A percentile compares a stretch with the other conserved stretches of the same genome.
Conservation (phyloP, 441 rosid genomes). For the Eutrema salsugineum region DNA sequence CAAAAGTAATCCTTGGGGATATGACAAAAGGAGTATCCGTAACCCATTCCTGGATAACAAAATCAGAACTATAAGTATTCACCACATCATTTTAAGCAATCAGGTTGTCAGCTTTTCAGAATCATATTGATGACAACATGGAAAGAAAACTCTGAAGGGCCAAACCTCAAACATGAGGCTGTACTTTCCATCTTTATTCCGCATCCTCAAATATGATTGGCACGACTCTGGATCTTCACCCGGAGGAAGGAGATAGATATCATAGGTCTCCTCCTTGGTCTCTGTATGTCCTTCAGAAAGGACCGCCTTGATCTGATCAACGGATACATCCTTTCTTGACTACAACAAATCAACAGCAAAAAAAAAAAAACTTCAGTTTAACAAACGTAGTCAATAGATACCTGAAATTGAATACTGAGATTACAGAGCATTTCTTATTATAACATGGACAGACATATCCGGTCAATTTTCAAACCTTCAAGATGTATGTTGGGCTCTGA, state of each 20-base stretch:
- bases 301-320: constrained; percentile 68
- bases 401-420: not conserved
- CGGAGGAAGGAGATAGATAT: constrained; percentile 96
- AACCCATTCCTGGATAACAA: constrained; percentile 81
- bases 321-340: constrained; percentile 70
- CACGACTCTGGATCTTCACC: constrained; percentile 99
- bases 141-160: constrained; percentile 10
- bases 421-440: not conserved
- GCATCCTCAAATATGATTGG: constrained; percentile 96
- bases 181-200: constrained; percentile 97
- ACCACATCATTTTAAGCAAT: constrained; percentile 1
- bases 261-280: constrained; percentile 83
- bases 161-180: constrained; percentile 99
- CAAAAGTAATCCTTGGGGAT: constrained; percentile 97
- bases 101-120: not conserved
- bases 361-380: not conserved
- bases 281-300: constrained; percentile 66
- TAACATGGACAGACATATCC: not conserved
- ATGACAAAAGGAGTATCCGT: constrained; percentile 93
- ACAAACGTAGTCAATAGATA: not conserved
- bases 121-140: not conserved
- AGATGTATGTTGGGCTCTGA: constrained; percentile 92
- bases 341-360: constrained; percentile 31
- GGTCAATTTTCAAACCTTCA: constrained; percentile 56
- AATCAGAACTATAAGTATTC: constrained; percentile 7